These are phyloP conservation scores for Graphiopsis chlorocephala DNA, from an alignment of 2,329 filamentous ascomycete species.

Conservation along the genomic window DNA sequence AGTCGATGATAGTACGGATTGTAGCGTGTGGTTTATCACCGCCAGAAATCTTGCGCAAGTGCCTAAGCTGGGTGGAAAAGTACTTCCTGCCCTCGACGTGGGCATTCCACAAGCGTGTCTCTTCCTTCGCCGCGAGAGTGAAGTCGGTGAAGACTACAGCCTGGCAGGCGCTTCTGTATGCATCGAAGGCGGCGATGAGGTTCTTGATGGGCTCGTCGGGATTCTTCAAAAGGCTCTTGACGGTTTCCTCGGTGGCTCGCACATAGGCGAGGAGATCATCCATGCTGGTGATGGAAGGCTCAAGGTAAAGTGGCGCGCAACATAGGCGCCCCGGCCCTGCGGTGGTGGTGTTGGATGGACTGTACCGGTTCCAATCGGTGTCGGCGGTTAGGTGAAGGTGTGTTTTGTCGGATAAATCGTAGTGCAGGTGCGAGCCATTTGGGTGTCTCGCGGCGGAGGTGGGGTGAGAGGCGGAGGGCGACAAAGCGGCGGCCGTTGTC, in stretches of 20 bases:
- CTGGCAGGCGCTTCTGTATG: conserved; percentile 68
- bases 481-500: conserved; percentile 20
- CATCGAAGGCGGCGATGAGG: conserved; percentile 27
- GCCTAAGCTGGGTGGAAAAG: conserved; percentile 67
- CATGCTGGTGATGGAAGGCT: conserved; percentile 27
- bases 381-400: conserved; percentile 58
- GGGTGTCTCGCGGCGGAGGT: conserved; percentile 23
- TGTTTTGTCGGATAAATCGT: conserved; percentile 47
- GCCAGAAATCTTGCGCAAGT: conserved; percentile 44
- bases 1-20: conserved; percentile 75
- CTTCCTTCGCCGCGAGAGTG: conserved; percentile 62
- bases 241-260: conserved; percentile 29
- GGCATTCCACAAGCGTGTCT: conserved; percentile 72
- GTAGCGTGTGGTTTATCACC: conserved; percentile 52
- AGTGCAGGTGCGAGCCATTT: conserved; percentile 56
- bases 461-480: conserved; percentile 4
- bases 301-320: conserved; percentile 21
- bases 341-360: conserved; percentile 12
- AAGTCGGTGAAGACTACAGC: conserved; percentile 71
- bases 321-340: conserved; percentile 25
- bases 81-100: conserved; percentile 75
- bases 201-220: conserved; percentile 24
- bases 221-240: conserved; percentile 26
- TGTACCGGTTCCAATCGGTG: conserved; percentile 51
- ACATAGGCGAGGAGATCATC: conserved; percentile 32